Percentiles rank a stretch among this genome's conserved stretches.
Conservation (phyloP, 2,329 filamentous ascomycete species). For the Ascochyta viciae-villosae region DNA sequence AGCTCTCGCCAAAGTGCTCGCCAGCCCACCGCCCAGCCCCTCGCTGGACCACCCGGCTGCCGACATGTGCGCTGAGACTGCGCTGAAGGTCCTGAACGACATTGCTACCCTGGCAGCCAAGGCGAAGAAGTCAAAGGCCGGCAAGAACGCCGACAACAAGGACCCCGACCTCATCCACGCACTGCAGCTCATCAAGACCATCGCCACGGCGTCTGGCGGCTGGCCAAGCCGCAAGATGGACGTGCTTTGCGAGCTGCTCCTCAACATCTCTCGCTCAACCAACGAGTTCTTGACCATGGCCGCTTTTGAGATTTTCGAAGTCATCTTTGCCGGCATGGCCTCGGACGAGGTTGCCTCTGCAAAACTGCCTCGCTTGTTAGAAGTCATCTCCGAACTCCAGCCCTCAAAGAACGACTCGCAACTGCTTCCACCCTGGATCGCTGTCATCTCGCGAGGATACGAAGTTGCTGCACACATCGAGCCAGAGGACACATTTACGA, state of each 20-base stretch:
- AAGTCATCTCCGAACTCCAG: slow-evolving; percentile 89
- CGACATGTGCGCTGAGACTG: slow-evolving; percentile 94
- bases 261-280: slow-evolving; percentile 86
- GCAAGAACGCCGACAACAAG: slow-evolving; percentile 64
- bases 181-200: slow-evolving; percentile 87
- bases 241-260: slow-evolving; percentile 83
- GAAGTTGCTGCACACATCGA: slow-evolving; percentile 90
- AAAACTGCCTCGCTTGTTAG: slow-evolving; percentile 86
- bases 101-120: slow-evolving; percentile 75
- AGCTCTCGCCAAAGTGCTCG: slow-evolving; percentile 81
- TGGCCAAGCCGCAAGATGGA: slow-evolving; percentile 99
- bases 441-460: slow-evolving; percentile 91
- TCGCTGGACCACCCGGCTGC: slow-evolving; percentile 93
- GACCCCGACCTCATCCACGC: slow-evolving; percentile 90
- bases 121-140: slow-evolving; percentile 66
- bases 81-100: slow-evolving; percentile 79
- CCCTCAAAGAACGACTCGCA: slow-evolving; percentile 94
- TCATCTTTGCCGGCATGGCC: slow-evolving; percentile 91
- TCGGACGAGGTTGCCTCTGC: slow-evolving; percentile 80
- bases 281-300: slow-evolving; percentile 97
- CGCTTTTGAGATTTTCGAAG: slow-evolving; percentile 95
- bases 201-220: slow-evolving; percentile 84
- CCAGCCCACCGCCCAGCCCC: slow-evolving; percentile 86
- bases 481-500: slow-evolving; percentile 89
- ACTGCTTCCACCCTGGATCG: slow-evolving; percentile 94